Percentiles rank a stretch among this genome's conserved stretches.
Conservation (phyloP, 2,329 filamentous ascomycete genomes). For the Nakataea oryzae region DNA sequence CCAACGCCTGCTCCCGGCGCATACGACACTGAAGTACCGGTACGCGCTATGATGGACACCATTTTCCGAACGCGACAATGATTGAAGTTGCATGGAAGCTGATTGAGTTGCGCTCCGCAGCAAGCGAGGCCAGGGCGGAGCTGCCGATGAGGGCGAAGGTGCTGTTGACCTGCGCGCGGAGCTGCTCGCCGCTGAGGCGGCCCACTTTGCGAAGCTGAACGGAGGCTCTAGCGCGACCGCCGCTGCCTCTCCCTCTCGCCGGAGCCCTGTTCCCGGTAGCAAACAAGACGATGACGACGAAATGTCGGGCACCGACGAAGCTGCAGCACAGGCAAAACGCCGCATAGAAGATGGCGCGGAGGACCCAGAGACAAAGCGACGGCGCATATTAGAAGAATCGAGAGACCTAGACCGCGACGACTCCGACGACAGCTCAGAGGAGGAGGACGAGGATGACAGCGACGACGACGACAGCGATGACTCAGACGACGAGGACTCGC, state of each 20-base stretch:
- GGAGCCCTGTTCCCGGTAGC: conserved; percentile 44
- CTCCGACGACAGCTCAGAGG: conserved; percentile 30
- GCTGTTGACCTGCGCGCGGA: conserved; percentile 77
- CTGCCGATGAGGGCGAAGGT: conserved; percentile 44
- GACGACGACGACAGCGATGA: conserved; percentile 65
- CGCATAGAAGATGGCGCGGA: conserved; percentile 36
- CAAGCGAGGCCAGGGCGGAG: conserved; percentile 82
- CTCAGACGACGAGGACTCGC: conserved; percentile 74
- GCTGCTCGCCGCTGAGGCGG: conserved; percentile 78
- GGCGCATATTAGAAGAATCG: conserved; percentile 79
- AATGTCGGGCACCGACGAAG: conserved; percentile 38
- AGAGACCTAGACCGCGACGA: conserved; percentile 77
- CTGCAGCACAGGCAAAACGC: conserved; percentile 36
- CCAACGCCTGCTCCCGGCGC: conserved; percentile 85
- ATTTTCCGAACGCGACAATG: not conserved
- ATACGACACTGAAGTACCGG: conserved; percentile 86
- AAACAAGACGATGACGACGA: conserved; percentile 35
- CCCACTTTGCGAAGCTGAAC: conserved; percentile 77
- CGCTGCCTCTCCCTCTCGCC: conserved; percentile 24
- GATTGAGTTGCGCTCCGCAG: conserved; percentile 22
- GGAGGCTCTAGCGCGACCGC: conserved; percentile 44
- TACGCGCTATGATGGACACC: conserved; percentile 22
- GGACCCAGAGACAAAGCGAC: conserved; percentile 70
- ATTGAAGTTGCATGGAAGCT: conserved; percentile 7
- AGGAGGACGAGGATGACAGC: conserved; percentile 52